phyloP scores from a whole-genome alignment of 148 eudicot genomes.

The Nepenthes mirabilis region DNA sequence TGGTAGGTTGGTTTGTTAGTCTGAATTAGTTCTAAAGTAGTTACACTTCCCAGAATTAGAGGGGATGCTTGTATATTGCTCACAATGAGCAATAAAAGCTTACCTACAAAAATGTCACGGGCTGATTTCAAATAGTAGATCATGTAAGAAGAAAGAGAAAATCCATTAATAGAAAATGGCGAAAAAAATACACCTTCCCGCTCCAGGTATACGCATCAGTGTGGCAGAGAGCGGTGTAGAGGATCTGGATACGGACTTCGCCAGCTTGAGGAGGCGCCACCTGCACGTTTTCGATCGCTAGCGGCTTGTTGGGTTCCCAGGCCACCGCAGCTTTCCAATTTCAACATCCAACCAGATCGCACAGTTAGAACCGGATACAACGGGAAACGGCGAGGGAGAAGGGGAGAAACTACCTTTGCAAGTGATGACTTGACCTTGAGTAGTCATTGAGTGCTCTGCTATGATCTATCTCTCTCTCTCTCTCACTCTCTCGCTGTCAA shows the following conservation, averaged over 20 bases:
- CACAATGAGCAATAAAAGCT: no score
- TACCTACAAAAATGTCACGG: no score
- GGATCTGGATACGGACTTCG: constrained; percentile 77
- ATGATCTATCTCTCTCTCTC: no score
- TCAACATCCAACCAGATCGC: not conserved
- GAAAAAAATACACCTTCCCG: constrained; percentile 45
- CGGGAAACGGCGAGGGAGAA: not conserved
- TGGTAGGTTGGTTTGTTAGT: no score
- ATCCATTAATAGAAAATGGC: not conserved
- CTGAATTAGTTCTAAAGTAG: no score
- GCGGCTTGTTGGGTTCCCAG: constrained; percentile 82
- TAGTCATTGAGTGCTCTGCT: constrained; percentile 25
- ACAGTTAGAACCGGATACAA: not conserved
- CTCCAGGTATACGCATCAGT: constrained; percentile 99
- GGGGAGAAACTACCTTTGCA: constrained; percentile 69
- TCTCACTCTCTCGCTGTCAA: no score
- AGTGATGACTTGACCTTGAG: constrained; percentile 87
- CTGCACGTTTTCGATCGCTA: constrained; percentile 83
- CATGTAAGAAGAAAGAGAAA: not conserved
- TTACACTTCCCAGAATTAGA: no score
- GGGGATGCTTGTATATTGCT: no score
- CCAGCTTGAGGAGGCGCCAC: constrained; percentile 98
- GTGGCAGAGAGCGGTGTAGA: constrained; percentile 90
- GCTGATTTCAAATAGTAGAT: not conserved
- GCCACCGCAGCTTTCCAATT: constrained; percentile 80